These are phyloP conservation scores for Sphaerosporella brunnea DNA, from an alignment of 495 filamentous ascomycete species.

Conservation along the genomic window DNA sequence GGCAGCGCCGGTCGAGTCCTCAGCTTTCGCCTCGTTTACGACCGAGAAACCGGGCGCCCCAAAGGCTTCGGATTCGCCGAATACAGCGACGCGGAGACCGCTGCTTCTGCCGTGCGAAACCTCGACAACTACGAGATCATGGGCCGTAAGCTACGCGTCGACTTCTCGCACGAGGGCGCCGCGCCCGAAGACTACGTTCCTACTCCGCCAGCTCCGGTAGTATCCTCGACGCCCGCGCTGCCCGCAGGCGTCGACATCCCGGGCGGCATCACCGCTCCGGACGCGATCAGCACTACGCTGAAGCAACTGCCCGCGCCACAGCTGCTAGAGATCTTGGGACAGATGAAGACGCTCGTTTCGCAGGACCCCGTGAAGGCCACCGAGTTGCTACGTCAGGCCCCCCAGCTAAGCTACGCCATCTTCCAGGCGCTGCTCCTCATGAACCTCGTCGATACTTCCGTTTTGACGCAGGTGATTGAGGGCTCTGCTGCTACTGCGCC, in stretches of 20 bases:
- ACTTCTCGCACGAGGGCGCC: conserved; percentile 76
- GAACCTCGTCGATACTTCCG: conserved; percentile 56
- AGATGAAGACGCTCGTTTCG: conserved; percentile 79
- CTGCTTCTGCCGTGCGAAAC: conserved; percentile 86
- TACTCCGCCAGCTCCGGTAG: conserved; percentile 4
- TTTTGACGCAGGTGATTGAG: conserved; percentile 26
- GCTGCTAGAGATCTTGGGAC: conserved; percentile 79
- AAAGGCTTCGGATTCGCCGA: conserved; percentile 96
- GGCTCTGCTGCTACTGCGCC: conserved; percentile 13
- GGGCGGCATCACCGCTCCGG: conserved; percentile 61
- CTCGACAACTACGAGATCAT: conserved; percentile 92
- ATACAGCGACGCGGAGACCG: conserved; percentile 75
- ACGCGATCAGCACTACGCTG: conserved; percentile 80
- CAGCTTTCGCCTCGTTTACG: conserved; percentile 89
- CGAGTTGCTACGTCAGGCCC: conserved; percentile 72
- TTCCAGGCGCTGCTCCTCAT: conserved; percentile 90
- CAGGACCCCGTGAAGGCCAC: conserved; percentile 68
- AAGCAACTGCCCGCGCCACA: conserved; percentile 69
- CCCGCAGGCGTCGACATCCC: conserved; percentile 71
- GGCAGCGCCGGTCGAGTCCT: conserved; percentile 69
- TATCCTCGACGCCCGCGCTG: conserved; percentile 30
- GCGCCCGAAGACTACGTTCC: conserved; percentile 25
- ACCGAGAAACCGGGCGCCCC: conserved; percentile 81
- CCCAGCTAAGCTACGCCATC: conserved; percentile 86
- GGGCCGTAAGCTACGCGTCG: conserved; percentile 83